phyloP scores from a whole-genome alignment of 1,139 yeast genomes.

The Saccharomyces hybrid region DNA sequence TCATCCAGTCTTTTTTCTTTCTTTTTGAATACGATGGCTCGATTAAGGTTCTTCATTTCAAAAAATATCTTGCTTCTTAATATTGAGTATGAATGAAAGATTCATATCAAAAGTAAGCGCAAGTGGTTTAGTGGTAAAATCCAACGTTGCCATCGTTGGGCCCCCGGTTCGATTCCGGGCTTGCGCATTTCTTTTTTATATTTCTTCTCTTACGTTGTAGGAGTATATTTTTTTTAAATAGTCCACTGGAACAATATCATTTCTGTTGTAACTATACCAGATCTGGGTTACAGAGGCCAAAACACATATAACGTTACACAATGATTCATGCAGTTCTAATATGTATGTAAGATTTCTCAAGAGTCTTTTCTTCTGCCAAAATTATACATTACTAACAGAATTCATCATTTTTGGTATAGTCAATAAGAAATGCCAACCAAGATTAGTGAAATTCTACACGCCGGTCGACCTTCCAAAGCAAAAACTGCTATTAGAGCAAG shows the following conservation, averaged over 20 bases:
- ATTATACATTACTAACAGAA: constrained; percentile 4
- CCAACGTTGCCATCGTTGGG: constrained; percentile 1
- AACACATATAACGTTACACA: not conserved
- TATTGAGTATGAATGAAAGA: too few relatives aligned
- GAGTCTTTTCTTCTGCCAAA: not conserved
- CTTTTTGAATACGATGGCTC: too few relatives aligned
- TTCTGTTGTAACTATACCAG: not conserved
- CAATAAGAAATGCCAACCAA: constrained; percentile 86
- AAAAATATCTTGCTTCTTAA: too few relatives aligned
- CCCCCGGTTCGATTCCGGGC: constrained; percentile 1
- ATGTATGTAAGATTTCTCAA: constrained; percentile 45
- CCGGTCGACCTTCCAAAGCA: constrained; percentile 46
- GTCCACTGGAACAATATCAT: not conserved
- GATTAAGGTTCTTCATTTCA: too few relatives aligned
- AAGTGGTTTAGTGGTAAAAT: constrained; percentile 1
- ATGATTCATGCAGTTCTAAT: constrained; percentile 90
- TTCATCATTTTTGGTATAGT: constrained; percentile 36
- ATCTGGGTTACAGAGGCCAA: not conserved
- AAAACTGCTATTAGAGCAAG: constrained; percentile 27
- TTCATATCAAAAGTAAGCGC: not conserved
- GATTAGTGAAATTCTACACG: constrained; percentile 85
- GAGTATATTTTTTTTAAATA: not conserved
- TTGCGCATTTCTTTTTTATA: not conserved
- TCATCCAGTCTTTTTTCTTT: too few relatives aligned
- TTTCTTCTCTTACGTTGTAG: not conserved